These are phyloP conservation scores for Mrakiaceae sp. DNA, from an alignment of 1,284 basidiomycete species.

Conservation along the genomic window DNA sequence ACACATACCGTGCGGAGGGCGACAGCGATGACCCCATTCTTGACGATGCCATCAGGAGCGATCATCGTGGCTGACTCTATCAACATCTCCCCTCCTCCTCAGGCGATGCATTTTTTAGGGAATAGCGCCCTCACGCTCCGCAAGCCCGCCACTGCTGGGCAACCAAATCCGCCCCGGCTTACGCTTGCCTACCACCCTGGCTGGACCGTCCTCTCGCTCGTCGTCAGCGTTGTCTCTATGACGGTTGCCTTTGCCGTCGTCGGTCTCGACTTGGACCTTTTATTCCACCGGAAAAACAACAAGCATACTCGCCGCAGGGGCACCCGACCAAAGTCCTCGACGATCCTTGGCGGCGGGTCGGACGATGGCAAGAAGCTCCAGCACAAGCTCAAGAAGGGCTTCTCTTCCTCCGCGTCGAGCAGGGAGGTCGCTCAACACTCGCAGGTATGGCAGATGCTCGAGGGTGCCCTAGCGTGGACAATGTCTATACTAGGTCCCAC, in stretches of 20 bases:
- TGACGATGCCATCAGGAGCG: neutral
- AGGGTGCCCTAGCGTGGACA: constrained; percentile 7
- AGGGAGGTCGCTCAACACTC: neutral
- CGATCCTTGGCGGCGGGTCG: too few species aligned
- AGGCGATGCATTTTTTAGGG: constrained; percentile 37
- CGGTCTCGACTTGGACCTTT: constrained; percentile 30
- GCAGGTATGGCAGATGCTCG: neutral
- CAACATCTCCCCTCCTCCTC: neutral
- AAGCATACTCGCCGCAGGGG: too few species aligned
- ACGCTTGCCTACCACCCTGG: constrained; percentile 35
- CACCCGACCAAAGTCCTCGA: too few species aligned
- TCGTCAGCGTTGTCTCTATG: constrained; percentile 35
- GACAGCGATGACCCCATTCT: too few species aligned
- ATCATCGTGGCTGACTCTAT: neutral
- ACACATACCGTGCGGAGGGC: neutral
- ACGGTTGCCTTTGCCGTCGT: constrained; percentile 38
- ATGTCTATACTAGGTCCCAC: neutral
- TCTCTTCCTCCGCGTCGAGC: too few species aligned
- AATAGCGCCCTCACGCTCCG: constrained; percentile 36
- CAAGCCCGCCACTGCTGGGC: constrained; percentile 24
- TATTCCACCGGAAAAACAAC: constrained; percentile 24
- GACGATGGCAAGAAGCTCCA: constrained; percentile 24
- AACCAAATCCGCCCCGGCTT: constrained; percentile 22
- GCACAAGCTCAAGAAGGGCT: neutral
- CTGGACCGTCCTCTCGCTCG: constrained; percentile 37